Percentiles rank a stretch among this genome's conserved stretches.
Conservation (phyloP, 2,329 filamentous ascomycete genomes). For the Annulohypoxylon truncatum region DNA sequence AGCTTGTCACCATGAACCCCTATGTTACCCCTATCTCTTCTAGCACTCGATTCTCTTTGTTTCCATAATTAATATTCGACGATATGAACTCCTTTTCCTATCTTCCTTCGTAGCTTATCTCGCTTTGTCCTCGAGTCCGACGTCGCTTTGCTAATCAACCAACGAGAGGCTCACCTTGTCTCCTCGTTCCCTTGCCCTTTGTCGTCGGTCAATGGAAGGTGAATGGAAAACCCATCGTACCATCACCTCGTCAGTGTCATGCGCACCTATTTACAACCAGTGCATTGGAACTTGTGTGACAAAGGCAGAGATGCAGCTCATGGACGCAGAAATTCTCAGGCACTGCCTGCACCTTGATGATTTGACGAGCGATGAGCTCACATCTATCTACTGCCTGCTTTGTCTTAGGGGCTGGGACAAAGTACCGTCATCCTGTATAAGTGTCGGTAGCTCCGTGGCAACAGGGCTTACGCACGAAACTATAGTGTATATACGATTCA, state of each 20-base stretch:
- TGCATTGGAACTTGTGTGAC: constrained; percentile 4
- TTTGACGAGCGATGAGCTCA: background rate
- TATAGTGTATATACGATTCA: constrained; percentile 13
- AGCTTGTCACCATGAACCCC: background rate
- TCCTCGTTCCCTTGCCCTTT: constrained; percentile 17
- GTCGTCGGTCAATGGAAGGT: constrained; percentile 18
- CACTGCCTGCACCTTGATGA: background rate
- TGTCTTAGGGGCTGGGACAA: constrained; percentile 34
- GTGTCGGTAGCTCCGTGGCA: constrained; percentile 8
- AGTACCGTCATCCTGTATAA: constrained; percentile 30
- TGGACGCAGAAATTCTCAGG: background rate
- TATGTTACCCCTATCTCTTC: background rate
- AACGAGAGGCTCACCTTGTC: constrained; percentile 14
- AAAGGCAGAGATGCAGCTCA: constrained; percentile 20
- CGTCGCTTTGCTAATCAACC: constrained; percentile 15
- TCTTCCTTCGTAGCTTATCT: background rate
- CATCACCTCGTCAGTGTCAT: constrained; percentile 13
- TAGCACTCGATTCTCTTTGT: constrained; percentile 18
- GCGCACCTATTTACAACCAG: background rate
- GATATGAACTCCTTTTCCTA: background rate
- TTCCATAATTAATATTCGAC: constrained; percentile 16
- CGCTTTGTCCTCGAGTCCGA: constrained; percentile 26
- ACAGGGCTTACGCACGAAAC: background rate
- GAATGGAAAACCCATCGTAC: background rate
- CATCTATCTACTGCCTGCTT: constrained; percentile 21